Conservation (phyloP, 805 yeast genomes). For the Nematodospora valgi region DNA sequence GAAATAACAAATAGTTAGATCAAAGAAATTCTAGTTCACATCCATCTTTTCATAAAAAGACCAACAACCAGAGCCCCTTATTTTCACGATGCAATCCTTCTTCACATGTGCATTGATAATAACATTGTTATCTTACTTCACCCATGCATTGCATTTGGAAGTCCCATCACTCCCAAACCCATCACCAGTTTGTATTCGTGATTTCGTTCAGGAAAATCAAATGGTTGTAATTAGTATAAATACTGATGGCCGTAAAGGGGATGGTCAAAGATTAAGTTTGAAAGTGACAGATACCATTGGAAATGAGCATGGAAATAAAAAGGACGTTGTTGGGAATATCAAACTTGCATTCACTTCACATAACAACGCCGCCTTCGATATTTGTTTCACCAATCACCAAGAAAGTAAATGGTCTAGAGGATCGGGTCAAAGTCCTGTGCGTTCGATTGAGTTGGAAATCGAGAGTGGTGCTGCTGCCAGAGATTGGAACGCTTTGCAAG, state of each 20-base stretch:
- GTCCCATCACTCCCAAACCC: constrained; percentile 46
- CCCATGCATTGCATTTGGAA: constrained; percentile 48
- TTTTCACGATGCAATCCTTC: background rate
- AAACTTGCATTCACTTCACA: constrained; percentile 84
- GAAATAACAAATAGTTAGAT: too few relatives aligned
- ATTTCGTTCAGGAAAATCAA: constrained; percentile 81
- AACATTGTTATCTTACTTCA: constrained; percentile 19
- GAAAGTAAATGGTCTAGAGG: constrained; percentile 25
- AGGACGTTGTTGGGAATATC: constrained; percentile 69
- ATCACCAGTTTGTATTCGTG: constrained; percentile 82
- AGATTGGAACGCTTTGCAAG: constrained; percentile 95
- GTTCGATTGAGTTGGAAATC: constrained; percentile 85
- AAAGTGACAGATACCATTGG: constrained; percentile 74
- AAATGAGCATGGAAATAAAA: constrained; percentile 72
- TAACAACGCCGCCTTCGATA: constrained; percentile 79
- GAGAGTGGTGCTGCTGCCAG: constrained; percentile 97
- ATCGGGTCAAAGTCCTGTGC: constrained; percentile 44
- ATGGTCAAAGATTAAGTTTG: constrained; percentile 79
- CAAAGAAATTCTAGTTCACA: too few relatives aligned
- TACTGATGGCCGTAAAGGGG: constrained; percentile 73
- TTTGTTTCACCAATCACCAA: constrained; percentile 76
- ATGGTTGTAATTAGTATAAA: constrained; percentile 81
- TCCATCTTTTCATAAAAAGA: too few relatives aligned
- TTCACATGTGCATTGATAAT: constrained; percentile 5
- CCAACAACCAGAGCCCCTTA: too few relatives aligned